phyloP scores from a whole-genome alignment of 2,329 filamentous ascomycete species.

The Pseudopyricularia javanii region DNA sequence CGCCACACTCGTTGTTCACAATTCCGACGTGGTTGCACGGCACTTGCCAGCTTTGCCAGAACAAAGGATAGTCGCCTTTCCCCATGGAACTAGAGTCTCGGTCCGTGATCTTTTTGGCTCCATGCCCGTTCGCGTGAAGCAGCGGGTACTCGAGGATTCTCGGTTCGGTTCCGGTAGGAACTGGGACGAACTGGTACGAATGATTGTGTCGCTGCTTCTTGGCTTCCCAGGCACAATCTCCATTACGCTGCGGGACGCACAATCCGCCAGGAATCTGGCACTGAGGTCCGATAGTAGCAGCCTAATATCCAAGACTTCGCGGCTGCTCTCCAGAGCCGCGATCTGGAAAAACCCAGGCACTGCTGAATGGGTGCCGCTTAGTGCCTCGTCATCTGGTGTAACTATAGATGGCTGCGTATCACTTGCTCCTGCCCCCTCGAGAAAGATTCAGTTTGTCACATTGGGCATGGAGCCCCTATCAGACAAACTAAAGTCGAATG shows the following conservation, averaged over 20 bases:
- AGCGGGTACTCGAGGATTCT: conserved; percentile 46
- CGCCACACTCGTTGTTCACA: conserved; percentile 58
- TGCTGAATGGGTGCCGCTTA: conserved; percentile 56
- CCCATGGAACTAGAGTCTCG: conserved; percentile 62
- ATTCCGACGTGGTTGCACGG: conserved; percentile 52
- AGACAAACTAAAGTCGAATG: conserved; percentile 41
- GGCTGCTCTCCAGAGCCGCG: conserved; percentile 53
- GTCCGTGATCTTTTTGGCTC: conserved; percentile 78
- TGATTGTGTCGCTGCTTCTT: conserved; percentile 54
- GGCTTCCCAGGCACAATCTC: conserved; percentile 48
- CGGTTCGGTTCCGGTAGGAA: conserved; percentile 42
- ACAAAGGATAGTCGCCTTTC: conserved; percentile 39
- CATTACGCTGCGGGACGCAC: conserved; percentile 44
- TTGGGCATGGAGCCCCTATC: conserved; percentile 58
- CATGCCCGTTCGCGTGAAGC: conserved; percentile 83
- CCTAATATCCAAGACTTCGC: conserved; percentile 15
- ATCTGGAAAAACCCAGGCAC: conserved; percentile 41
- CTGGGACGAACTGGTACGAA: conserved; percentile 50
- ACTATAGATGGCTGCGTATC: conserved; percentile 62
- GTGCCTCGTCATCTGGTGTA: conserved; percentile 49
- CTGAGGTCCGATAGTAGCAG: background rate
- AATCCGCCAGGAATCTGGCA: background rate
- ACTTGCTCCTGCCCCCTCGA: conserved; percentile 55
- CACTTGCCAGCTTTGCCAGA: conserved; percentile 47
- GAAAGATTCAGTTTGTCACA: conserved; percentile 68